Conservation (phyloP, 495 filamentous ascomycete species). For the Lentithecium fluviatile region DNA sequence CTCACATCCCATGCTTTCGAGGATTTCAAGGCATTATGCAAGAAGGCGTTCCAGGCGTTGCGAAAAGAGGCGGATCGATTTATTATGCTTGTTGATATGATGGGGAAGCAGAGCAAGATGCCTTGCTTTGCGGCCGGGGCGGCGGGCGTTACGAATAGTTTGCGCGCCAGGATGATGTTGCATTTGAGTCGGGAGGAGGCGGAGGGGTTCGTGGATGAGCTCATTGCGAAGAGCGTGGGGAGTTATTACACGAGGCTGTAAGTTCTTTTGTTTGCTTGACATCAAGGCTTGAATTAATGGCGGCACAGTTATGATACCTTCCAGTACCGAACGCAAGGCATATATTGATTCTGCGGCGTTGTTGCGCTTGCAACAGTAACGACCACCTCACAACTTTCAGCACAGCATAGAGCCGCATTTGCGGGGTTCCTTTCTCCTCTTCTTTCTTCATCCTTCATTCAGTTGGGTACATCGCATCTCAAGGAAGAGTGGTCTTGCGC, state of each 20-base stretch:
- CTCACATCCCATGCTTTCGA: constrained; percentile 61
- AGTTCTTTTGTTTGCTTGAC: no score
- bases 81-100: constrained; percentile 70
- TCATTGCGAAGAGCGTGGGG: constrained; percentile 67
- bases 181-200: constrained; percentile 73
- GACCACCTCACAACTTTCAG: no score
- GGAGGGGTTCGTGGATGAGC: constrained; percentile 69
- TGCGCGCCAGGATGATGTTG: constrained; percentile 67
- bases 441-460: no score
- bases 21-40: constrained; percentile 67
- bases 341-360: constrained; percentile 52
- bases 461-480: no score
- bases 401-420: no score
- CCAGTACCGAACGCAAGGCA: constrained; percentile 76
- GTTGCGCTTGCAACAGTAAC: no score
- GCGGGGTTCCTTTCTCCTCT: no score
- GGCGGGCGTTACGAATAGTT: constrained; percentile 56
- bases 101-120: constrained; percentile 74
- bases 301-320: constrained; percentile 68
- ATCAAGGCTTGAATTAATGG: constrained; percentile 7
- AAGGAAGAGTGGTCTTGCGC: no score
- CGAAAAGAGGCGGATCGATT: constrained; percentile 69
- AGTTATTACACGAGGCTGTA: constrained; percentile 76
- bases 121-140: constrained; percentile 69
- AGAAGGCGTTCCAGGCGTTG: constrained; percentile 72